These are phyloP conservation scores for Leptomonas seymouri DNA, from an alignment of 208 protist species.

Conservation along the genomic window DNA sequence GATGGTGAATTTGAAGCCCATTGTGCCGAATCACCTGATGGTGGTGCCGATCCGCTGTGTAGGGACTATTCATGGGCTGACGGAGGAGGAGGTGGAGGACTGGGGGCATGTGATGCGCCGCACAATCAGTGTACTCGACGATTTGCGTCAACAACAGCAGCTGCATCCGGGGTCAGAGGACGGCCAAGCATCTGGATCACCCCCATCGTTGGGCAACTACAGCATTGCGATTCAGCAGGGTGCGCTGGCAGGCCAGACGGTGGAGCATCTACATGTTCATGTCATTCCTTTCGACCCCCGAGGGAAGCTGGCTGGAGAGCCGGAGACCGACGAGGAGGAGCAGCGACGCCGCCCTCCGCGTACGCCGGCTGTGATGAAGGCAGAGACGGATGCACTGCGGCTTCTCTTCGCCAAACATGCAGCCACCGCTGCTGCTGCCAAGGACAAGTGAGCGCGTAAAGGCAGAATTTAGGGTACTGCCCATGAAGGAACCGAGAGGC, in stretches of 20 bases:
- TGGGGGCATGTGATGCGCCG: conserved; percentile 67
- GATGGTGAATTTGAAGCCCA: conserved; percentile 83
- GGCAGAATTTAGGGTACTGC: too few species aligned
- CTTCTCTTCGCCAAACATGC: conserved; percentile 42
- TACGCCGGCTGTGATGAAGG: conserved; percentile 54
- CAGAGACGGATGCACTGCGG: conserved; percentile 52
- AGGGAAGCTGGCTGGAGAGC: conserved; percentile 68
- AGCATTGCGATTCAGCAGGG: conserved; percentile 85
- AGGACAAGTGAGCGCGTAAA: too few species aligned
- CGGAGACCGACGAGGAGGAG: conserved; percentile 64
- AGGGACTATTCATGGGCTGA: conserved; percentile 66
- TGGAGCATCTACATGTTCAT: conserved; percentile 83
- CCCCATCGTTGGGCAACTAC: conserved; percentile 39
- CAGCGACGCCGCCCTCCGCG: conserved; percentile 54
- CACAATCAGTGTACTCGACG: conserved; percentile 65
- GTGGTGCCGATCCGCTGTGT: conserved; percentile 83
- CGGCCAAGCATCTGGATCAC: too few species aligned
- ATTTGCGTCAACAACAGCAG: conserved; percentile 20
- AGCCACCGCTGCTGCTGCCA: conserved; percentile 8
- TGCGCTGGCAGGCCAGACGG: conserved; percentile 73
- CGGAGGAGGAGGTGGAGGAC: conserved; percentile 71
- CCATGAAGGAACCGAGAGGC: too few species aligned
- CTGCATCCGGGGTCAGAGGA: background rate
- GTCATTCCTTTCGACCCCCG: conserved; percentile 81
- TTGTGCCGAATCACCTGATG: conserved; percentile 81